phyloP scores from a whole-genome alignment of 2,329 filamentous ascomycete genomes.

The Colletotrichum higginsianum region DNA sequence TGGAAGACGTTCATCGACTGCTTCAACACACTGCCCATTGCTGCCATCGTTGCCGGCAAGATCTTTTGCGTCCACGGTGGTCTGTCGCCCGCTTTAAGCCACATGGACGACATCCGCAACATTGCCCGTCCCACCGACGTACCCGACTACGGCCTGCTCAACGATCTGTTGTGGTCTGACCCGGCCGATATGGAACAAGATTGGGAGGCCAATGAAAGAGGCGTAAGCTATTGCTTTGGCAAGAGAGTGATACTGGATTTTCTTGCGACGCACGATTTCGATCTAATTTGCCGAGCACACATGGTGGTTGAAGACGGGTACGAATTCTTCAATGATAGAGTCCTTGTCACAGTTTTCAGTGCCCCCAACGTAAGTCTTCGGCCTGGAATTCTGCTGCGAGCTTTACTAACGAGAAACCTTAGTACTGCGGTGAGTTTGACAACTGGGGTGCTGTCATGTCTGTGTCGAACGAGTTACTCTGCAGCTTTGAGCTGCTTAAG shows the following conservation, averaged over 20 bases:
- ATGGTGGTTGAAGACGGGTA: conserved; percentile 99
- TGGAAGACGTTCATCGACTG: conserved; percentile 99
- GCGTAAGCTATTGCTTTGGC: conserved; percentile 98
- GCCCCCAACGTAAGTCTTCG: conserved; percentile 88
- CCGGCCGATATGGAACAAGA: conserved; percentile 98
- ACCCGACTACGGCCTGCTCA: conserved; percentile 94
- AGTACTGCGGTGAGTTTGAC: conserved; percentile 99
- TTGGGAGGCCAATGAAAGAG: conserved; percentile 97
- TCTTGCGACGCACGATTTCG: conserved; percentile 93
- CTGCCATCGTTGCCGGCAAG: conserved; percentile 96
- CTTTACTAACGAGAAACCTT: conserved; percentile 48
- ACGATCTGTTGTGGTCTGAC: conserved; percentile 97
- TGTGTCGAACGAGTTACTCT: conserved; percentile 91
- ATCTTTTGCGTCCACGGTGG: conserved; percentile 98
- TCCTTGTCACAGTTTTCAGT: conserved; percentile 96
- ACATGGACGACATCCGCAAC: conserved; percentile 98
- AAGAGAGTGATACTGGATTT: conserved; percentile 99
- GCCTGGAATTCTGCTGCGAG: background rate
- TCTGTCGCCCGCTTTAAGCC: conserved; percentile 88
- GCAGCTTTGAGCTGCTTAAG: conserved; percentile 97
- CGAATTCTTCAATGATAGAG: conserved; percentile 97
- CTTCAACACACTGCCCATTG: conserved; percentile 96
- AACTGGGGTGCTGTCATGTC: conserved; percentile 99
- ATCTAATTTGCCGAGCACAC: conserved; percentile 95
- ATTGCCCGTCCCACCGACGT: conserved; percentile 97